Evolutionary conservation across 805 yeast species (phyloP).

Genomic region (Lipomyces chichibuensis): DNA sequence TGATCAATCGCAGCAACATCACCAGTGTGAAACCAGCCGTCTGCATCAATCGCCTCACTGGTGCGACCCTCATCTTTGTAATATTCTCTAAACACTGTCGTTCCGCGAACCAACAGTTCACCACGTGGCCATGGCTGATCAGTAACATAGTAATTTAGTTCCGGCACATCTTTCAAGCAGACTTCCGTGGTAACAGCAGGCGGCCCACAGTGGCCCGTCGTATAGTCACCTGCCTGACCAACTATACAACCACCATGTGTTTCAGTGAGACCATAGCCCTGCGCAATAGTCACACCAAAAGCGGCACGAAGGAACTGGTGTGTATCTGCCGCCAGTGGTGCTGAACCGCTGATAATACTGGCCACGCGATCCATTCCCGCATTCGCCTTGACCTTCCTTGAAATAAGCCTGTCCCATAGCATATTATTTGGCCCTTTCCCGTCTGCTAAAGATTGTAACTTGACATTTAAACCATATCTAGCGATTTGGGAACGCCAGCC

Average conservation of each 20-base stretch:
- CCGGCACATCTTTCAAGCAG: conserved; percentile 66
- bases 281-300: conserved; percentile 57
- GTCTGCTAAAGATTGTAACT: conserved; percentile 43
- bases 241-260: conserved; percentile 38
- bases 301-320: conserved; percentile 64
- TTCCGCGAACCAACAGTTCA: conserved; percentile 66
- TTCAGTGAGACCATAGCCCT: conserved; percentile 81
- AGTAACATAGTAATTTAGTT: conserved; percentile 55
- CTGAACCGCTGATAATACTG: conserved; percentile 60
- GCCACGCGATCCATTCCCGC: conserved; percentile 54
- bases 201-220: conserved; percentile 62
- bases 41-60: conserved; percentile 52
- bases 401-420: conserved; percentile 46
- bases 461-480: conserved; percentile 51
- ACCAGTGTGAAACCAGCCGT: conserved; percentile 47
- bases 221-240: conserved; percentile 49
- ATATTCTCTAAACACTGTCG: conserved; percentile 61
- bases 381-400: conserved; percentile 51
- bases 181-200: conserved; percentile 60
- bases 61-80: conserved; percentile 63
- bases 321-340: conserved; percentile 69
- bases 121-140: conserved; percentile 55
- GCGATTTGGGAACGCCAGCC: conserved; percentile 52
- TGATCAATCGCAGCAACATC: conserved; percentile 61
- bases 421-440: conserved; percentile 48